A percentile compares a stretch with the other conserved stretches of the same genome.
phyloP scores from a whole-genome alignment of 257 asterid genomes.

The Misopates orontium region DNA sequence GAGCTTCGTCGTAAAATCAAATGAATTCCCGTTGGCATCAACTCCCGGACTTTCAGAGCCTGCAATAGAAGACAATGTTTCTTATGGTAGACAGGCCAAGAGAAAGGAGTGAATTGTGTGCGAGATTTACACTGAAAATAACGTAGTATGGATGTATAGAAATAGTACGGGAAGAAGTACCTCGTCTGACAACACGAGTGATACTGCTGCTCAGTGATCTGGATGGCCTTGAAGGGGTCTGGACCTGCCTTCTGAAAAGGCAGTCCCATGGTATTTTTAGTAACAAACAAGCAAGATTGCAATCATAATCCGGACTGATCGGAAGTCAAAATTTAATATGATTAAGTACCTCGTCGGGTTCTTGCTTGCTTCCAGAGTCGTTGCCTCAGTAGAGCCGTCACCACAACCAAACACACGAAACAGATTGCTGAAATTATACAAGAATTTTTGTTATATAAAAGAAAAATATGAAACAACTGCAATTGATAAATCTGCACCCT shows the following conservation, averaged over 20 bases:
- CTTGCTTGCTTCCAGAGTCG: constrained; percentile 80
- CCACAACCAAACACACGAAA: constrained; percentile 78
- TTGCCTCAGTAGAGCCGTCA: constrained; percentile 65
- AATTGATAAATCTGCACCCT: constrained; percentile 1
- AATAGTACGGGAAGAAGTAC: constrained; percentile 30
- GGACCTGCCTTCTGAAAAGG: constrained; percentile 78
- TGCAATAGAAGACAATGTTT: constrained; percentile 24
- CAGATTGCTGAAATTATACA: constrained; percentile 56
- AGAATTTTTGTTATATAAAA: constrained; percentile 15
- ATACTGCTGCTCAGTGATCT: constrained; percentile 85
- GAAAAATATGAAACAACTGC: background rate
- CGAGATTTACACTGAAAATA: constrained; percentile 10
- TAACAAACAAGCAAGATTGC: constrained; percentile 21
- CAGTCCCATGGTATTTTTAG: constrained; percentile 14
- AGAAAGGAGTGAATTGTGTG: background rate
- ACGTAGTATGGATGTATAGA: constrained; percentile 7
- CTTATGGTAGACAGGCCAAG: background rate
- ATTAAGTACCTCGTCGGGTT: constrained; percentile 65
- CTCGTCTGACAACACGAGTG: constrained; percentile 87
- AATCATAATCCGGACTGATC: constrained; percentile 8
- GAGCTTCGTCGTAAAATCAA: constrained; percentile 86
- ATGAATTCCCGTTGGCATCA: constrained; percentile 89
- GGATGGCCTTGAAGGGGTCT: constrained; percentile 87
- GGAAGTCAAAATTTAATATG: constrained; percentile 6
- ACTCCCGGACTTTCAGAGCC: constrained; percentile 81